Base-by-base conservation (phyloP, 2,329 filamentous ascomycete species). In the Trichoderma lentiforme region DNA sequence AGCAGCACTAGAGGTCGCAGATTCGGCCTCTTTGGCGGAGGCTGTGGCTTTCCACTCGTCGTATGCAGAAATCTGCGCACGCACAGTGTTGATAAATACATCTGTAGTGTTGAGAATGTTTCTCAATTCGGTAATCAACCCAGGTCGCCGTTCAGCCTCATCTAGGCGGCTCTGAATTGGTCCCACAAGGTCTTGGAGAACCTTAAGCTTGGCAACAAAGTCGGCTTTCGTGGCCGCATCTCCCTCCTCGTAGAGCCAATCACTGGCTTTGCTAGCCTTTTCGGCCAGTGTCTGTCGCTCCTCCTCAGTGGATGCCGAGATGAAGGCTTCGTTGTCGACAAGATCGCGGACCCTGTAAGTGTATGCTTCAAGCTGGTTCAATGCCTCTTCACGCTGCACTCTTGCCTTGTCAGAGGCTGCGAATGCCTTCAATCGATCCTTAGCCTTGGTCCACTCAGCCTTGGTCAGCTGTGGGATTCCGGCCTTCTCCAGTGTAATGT, bases 341-440 rank as follows among this genome's bases (percentile, higher is more conserved):
- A 97, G 86, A 80, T 98, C 94, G 30, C 94, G 91, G 32, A 93
- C 89, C 78, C 90, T 92, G 86, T 99, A 99, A 15, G 95, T 97
- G 81, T 92, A 98, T 14, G 88, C 91, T 82, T 99, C 96, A n/a
- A 99, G 89, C 75, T 93, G 92, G 82, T 98, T 99, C 71, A 98
- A 85, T 1, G 93, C 90, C 80, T 98, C 95, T 80, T 98, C 95
- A 36, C 95, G 90, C 72, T 90, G 85, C 43, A 90, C 83, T 65
- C 95, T 92, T 32, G 92, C 89, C 75, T 88, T 89, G 82, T 99
- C 96, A 3, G 95, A 97, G 30, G 88, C 86, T 75, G 97, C 94
- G 77, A 99, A 98, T 5, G 93, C 91, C 77, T 90, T 87, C 57
- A 99, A 88, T 58, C 93, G 91, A 76, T 92, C 88, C 80, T 92